phyloP scores from a whole-genome alignment of 768 basidiomycete genomes.

The Pleurotus giganteus region DNA sequence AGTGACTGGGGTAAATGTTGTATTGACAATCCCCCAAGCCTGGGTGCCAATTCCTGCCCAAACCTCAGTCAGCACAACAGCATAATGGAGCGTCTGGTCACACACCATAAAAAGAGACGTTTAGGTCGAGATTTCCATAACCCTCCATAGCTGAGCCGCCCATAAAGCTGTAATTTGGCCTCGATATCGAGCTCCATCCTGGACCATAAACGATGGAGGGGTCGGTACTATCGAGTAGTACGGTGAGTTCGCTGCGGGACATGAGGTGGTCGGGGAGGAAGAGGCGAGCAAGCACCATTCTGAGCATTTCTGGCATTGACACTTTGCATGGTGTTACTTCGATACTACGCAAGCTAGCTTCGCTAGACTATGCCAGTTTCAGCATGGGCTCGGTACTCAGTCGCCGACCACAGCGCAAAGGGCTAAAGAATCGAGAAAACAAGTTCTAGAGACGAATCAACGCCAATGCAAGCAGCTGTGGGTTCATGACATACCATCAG shows the following conservation, averaged over 20 bases:
- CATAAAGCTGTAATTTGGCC: neutral
- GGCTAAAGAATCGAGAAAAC: no score
- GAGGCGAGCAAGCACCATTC: conserved; percentile 1
- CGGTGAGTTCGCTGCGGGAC: conserved; percentile 6
- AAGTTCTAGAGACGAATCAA: no score
- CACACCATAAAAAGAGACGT: conserved; percentile 7
- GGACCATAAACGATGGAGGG: conserved; percentile 4
- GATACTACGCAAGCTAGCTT: conserved; percentile 1
- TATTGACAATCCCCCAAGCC: neutral
- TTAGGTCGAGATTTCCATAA: neutral
- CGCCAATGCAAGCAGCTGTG: no score
- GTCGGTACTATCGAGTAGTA: conserved; percentile 7
- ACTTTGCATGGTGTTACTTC: conserved; percentile 4
- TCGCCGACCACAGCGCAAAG: no score
- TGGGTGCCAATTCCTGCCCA: neutral
- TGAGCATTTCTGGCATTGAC: neutral
- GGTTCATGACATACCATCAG: no score
- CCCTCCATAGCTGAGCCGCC: conserved; percentile 9
- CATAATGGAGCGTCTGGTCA: neutral
- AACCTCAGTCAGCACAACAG: neutral
- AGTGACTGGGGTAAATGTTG: neutral
- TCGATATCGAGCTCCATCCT: conserved; percentile 5
- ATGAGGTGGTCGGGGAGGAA: conserved; percentile 9
- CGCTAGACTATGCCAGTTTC: neutral
- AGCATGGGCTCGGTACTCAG: no score